Evolutionary conservation across 2,329 filamentous ascomycete species (phyloP), one percentile per base, ranked within the genome.

Genomic region (Neophaeococcomyces aloes): DNA sequence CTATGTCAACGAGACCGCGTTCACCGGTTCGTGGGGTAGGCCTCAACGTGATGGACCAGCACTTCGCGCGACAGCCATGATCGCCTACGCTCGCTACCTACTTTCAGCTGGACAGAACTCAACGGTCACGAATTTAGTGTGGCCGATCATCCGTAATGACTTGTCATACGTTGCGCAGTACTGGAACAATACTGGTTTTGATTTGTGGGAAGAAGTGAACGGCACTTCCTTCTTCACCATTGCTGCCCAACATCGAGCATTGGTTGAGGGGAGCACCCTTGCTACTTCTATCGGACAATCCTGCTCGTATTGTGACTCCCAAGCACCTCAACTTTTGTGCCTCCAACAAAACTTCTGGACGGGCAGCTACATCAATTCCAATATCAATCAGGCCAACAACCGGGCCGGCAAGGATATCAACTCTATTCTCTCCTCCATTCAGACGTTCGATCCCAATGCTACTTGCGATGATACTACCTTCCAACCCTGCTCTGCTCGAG

Each of bases 171-270:
- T 84, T 6, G 72, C 78, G 1, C 76, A 85, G 56, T 84, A 85
- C 64, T 85, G 81, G 77, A 75, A 74, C 25, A 30, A 43, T 14
- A 43, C 40, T 3, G 40, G 40, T 7, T 43, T 43, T 29, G 40
- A 43, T 33, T 14, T 43, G 4, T 43, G 51, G 51, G 51, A 51
- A 60, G 84, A 89, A 62, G 75, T 87, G 15, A 67, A 70, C 18
- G 81, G 83, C 38, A 79, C 75, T 25, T 86, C 83, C 1, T 89
- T 87, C 67, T 91, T 88, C 64, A 88, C 84, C 2, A 67, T 79
- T 25, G 74, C 76, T 4, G 72, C 73, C 29, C 77, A 83, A 47
- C 77, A 88, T 58, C 76, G 83, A 54, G 71, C 77, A 56, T 57
- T 71, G 51, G 61, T 70, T 4, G 55, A 64, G 63, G 86, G 86